phyloP scores from a whole-genome alignment of 108 stramenopile genomes.

The Skeletonema marinoi region DNA sequence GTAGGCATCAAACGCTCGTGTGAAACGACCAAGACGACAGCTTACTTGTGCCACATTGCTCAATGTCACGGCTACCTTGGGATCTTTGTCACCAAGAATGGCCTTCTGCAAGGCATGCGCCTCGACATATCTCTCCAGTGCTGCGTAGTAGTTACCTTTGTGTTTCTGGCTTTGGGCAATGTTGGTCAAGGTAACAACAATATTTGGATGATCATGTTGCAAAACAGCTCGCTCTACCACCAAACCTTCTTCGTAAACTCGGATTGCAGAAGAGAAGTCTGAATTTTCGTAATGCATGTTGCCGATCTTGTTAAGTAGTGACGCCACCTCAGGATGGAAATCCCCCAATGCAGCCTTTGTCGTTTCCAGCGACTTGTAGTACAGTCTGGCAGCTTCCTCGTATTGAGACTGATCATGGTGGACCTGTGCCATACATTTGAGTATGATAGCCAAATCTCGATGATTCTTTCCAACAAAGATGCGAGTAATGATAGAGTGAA shows the following conservation, averaged over 20 bases:
- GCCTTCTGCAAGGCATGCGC: conserved; percentile 42
- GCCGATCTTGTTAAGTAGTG: conserved; percentile 74
- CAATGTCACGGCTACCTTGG: conserved; percentile 53
- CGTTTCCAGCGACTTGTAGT: conserved; percentile 32
- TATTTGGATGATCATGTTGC: conserved; percentile 56
- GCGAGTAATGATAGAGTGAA: conserved; percentile 47
- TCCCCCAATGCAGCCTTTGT: conserved; percentile 46
- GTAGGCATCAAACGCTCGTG: conserved; percentile 55
- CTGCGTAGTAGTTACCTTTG: conserved; percentile 53
- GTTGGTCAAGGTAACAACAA: conserved; percentile 69
- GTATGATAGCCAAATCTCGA: conserved; percentile 62
- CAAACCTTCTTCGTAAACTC: conserved; percentile 62
- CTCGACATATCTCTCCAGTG: conserved; percentile 49
- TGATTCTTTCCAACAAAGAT: conserved; percentile 36
- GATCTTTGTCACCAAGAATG: conserved; percentile 27
- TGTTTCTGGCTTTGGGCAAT: conserved; percentile 73
- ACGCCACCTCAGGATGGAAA: conserved; percentile 66
- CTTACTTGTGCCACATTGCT: conserved; percentile 62
- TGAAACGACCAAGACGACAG: conserved; percentile 49
- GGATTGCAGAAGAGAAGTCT: conserved; percentile 56
- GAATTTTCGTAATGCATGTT: conserved; percentile 69
- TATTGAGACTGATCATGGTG: conserved; percentile 51
- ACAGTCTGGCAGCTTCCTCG: conserved; percentile 48
- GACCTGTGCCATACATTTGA: conserved; percentile 72
- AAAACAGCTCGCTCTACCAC: conserved; percentile 56